These are phyloP conservation scores for Didymella pomorum DNA, from an alignment of 2,329 filamentous ascomycete genomes.

Conservation along the genomic window DNA sequence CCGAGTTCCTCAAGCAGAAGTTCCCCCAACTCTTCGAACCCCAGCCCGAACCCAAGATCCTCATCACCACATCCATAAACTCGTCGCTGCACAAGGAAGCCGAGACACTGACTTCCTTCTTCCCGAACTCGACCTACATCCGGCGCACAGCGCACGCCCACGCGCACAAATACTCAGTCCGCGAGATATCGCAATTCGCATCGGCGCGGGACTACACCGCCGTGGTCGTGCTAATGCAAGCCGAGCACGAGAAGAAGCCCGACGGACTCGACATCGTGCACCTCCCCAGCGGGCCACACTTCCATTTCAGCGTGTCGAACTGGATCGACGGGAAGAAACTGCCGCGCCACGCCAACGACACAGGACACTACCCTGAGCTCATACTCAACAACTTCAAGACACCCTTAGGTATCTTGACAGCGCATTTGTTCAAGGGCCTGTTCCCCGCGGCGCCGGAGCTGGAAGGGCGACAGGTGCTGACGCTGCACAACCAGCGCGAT, in stretches of 20 bases:
- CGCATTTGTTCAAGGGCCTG: constrained; percentile 78
- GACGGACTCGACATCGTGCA: constrained; percentile 84
- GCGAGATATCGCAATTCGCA: constrained; percentile 89
- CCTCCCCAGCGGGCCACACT: constrained; percentile 84
- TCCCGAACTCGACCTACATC: constrained; percentile 84
- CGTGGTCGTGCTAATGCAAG: constrained; percentile 85
- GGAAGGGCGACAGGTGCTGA: constrained; percentile 86
- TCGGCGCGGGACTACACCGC: constrained; percentile 82
- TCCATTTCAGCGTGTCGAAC: constrained; percentile 89
- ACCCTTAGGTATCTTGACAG: constrained; percentile 85
- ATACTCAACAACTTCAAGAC: constrained; percentile 95
- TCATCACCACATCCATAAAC: constrained; percentile 91
- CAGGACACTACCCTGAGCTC: constrained; percentile 88
- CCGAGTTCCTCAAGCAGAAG: constrained; percentile 66
- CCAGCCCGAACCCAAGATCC: constrained; percentile 76
- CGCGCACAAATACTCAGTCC: constrained; percentile 87
- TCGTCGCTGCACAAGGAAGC: constrained; percentile 87
- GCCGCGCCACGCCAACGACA: constrained; percentile 86
- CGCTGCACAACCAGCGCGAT: constrained; percentile 92
- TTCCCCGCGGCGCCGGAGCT: constrained; percentile 86
- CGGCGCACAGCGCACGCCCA: constrained; percentile 84
- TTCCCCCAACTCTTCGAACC: constrained; percentile 67
- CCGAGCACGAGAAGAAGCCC: constrained; percentile 75
- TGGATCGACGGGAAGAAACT: constrained; percentile 90
- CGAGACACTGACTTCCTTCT: constrained; percentile 77